A percentile compares a stretch with the other conserved stretches of the same genome.
Evolutionary conservation across 495 filamentous ascomycete species (phyloP).

Genomic region (Penicillium angulare): DNA sequence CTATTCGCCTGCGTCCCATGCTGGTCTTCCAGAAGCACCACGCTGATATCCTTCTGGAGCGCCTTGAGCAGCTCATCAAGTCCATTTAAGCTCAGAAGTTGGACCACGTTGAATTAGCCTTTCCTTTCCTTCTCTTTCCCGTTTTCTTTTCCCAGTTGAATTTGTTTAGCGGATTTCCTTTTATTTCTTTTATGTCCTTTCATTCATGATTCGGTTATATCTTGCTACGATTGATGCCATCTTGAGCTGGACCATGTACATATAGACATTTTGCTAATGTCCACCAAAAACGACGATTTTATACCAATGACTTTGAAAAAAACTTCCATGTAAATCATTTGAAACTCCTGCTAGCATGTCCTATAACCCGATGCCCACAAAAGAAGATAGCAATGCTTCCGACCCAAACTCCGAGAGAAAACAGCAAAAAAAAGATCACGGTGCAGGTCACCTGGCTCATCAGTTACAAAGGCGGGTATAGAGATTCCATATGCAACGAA

Average conservation of each 20-base stretch:
- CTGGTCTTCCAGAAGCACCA: constrained; percentile 93
- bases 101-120: no score
- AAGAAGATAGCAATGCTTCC: constrained; percentile 22
- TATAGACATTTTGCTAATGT: constrained; percentile 20
- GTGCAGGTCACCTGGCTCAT: not conserved
- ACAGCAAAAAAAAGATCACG: not conserved
- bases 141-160: constrained; percentile 11
- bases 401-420: constrained; percentile 21
- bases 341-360: constrained; percentile 9
- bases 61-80: constrained; percentile 74
- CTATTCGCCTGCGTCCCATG: constrained; percentile 91
- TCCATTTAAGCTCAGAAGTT: constrained; percentile 39
- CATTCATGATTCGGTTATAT: not conserved
- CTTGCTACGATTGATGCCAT: constrained; percentile 21
- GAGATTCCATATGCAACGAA: not conserved
- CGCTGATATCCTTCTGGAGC: constrained; percentile 66
- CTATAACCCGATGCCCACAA: constrained; percentile 14
- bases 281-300: constrained; percentile 13
- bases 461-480: not conserved
- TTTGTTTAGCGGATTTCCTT: constrained; percentile 26
- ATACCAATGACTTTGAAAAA: not conserved
- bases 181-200: constrained; percentile 11
- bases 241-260: constrained; percentile 19
- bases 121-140: no score
- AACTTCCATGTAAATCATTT: constrained; percentile 1